Conservation (phyloP, 148 eudicot species). For the Talinum fruticosum region DNA sequence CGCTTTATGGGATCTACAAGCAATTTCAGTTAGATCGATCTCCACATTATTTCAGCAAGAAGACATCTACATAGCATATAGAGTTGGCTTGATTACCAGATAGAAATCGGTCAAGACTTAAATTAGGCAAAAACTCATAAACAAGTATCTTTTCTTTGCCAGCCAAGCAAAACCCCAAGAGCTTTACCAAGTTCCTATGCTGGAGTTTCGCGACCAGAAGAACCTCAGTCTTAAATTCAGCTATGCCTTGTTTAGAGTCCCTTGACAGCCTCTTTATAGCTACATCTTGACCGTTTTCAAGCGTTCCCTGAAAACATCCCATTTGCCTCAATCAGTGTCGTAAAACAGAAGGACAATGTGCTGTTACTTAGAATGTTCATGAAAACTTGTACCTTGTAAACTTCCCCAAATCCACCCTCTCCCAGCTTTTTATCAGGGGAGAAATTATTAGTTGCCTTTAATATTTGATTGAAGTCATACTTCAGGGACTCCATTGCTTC, state of each 20-base stretch:
- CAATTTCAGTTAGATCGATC: not conserved
- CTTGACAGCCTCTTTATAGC: slow-evolving; percentile 25
- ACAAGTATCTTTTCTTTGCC: slow-evolving; percentile 20
- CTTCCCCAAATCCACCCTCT: too few relatives aligned
- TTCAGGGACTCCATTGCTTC: slow-evolving; percentile 25
- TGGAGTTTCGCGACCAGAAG: slow-evolving; percentile 24
- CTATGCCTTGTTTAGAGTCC: slow-evolving; percentile 21
- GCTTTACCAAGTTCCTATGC: slow-evolving; percentile 22
- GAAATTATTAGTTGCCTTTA: slow-evolving; percentile 26
- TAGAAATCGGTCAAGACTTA: slow-evolving; percentile 19
- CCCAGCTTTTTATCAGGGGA: slow-evolving; percentile 28
- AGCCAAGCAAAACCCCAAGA: slow-evolving; percentile 18
- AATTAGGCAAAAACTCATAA: slow-evolving; percentile 20
- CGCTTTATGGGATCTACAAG: slow-evolving; percentile 15
- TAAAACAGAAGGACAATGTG: too few relatives aligned
- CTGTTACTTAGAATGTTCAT: too few relatives aligned
- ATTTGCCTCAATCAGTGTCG: not conserved
- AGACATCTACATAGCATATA: not conserved
- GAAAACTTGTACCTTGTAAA: too few relatives aligned
- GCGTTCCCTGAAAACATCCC: slow-evolving; percentile 19
- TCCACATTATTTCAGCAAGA: not conserved
- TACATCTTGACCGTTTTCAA: slow-evolving; percentile 19
- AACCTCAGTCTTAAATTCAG: slow-evolving; percentile 27
- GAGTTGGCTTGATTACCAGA: not conserved
- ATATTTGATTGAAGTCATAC: slow-evolving; percentile 21